phyloP scores from a whole-genome alignment of 148 eudicot species.

The Persicaria maculosa region DNA sequence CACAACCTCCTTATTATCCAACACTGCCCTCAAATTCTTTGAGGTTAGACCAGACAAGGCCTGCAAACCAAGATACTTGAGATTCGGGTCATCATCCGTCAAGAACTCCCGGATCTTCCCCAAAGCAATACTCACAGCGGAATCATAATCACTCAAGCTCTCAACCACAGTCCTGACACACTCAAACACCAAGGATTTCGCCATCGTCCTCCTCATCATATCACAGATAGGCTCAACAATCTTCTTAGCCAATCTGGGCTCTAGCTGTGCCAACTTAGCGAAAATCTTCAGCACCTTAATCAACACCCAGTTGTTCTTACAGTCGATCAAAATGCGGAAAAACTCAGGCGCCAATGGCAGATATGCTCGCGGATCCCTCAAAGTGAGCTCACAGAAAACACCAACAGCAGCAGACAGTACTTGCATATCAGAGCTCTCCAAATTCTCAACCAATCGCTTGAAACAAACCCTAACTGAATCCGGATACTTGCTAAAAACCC shows the following conservation, averaged over 20 bases:
- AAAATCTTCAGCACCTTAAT: conserved; percentile 92
- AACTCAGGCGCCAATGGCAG: conserved; percentile 83
- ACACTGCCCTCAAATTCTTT: conserved; percentile 51
- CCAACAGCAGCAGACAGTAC: conserved; percentile 53
- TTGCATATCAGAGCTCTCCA: conserved; percentile 50
- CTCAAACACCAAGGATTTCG: conserved; percentile 80
- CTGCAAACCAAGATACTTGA: conserved; percentile 71
- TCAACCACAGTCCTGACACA: conserved; percentile 68
- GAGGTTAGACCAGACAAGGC: conserved; percentile 47
- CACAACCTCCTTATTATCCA: conserved; percentile 73
- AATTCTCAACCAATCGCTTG: conserved; percentile 75
- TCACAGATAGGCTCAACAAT: conserved; percentile 87
- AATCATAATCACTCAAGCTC: conserved; percentile 58
- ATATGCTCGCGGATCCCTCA: conserved; percentile 48
- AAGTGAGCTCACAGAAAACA: conserved; percentile 78
- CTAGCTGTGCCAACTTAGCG: conserved; percentile 64
- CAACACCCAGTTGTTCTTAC: conserved; percentile 88
- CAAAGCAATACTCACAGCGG: conserved; percentile 66
- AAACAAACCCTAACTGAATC: conserved; percentile 88
- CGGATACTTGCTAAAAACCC: conserved; percentile 54
- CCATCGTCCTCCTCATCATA: conserved; percentile 54
- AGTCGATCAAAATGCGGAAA: conserved; percentile 59
- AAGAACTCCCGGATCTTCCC: conserved; percentile 59
- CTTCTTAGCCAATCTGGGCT: conserved; percentile 78
- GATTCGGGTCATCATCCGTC: conserved; percentile 63